Evolutionary conservation across 2,329 filamentous ascomycete genomes (phyloP).

Genomic region (Fusarium marasasianum): DNA sequence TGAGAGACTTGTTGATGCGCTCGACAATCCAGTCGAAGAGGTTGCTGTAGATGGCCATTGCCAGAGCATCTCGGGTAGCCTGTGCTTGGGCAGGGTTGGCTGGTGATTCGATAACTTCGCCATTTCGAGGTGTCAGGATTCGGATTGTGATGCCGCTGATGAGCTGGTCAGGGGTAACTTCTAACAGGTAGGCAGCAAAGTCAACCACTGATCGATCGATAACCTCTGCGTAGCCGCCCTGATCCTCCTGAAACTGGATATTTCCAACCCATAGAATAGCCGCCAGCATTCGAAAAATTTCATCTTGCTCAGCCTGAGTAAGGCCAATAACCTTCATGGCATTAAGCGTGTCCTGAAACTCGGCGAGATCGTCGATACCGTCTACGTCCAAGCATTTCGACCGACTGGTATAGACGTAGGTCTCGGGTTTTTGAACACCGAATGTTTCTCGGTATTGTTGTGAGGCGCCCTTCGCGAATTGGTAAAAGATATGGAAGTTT

Average conservation of each 20-base stretch:
- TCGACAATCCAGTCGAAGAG: conserved; percentile 98
- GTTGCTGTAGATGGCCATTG: conserved; percentile 97
- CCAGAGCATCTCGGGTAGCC: conserved; percentile 87
- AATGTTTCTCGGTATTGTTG: conserved; percentile 86
- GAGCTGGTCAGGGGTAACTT: conserved; percentile 82
- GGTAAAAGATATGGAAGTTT: conserved; percentile 99
- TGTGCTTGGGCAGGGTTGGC: conserved; percentile 87
- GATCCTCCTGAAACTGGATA: conserved; percentile 88
- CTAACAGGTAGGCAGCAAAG: conserved; percentile 92
- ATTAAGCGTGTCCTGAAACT: conserved; percentile 89
- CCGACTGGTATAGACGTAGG: conserved; percentile 91
- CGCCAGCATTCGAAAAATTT: conserved; percentile 95
- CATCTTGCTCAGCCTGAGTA: conserved; percentile 87
- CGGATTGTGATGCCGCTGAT: conserved; percentile 90
- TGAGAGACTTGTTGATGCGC: conserved; percentile 87
- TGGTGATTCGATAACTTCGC: conserved; percentile 76
- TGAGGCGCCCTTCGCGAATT: conserved; percentile 96
- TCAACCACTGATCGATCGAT: conserved; percentile 91
- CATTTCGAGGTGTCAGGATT: conserved; percentile 76
- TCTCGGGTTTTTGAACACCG: conserved; percentile 89
- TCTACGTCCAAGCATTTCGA: conserved; percentile 96
- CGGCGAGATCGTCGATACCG: conserved; percentile 89
- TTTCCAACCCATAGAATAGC: conserved; percentile 95
- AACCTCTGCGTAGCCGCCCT: conserved; percentile 87
- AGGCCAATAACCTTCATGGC: conserved; percentile 97